Base-by-base conservation (phyloP, 108 stramenopile genomes). In the Licmophora abbreviata region DNA sequence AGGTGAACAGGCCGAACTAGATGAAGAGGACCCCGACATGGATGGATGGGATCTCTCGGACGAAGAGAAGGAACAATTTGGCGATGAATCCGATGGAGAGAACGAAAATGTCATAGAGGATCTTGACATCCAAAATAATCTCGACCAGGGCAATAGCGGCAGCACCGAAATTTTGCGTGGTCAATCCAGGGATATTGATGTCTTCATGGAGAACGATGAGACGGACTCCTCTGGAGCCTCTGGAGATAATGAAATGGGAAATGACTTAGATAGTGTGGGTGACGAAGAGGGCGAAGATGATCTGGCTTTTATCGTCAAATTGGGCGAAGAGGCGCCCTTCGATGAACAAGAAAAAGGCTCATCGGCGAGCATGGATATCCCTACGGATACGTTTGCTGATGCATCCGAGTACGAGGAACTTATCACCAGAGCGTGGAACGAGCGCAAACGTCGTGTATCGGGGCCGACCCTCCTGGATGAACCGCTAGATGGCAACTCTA, bases 11-110 rank as follows among this genome's bases (percentile, higher is more conserved):
- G 86, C 59, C 3, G 83, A 88, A 46, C 63, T 74, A 34, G 94
- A 94, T 32, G 93, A 93, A 40, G 95, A 93, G 58, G 92, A 89
- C 61, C 85, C 83, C n/a, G 92, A 95, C 56, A 85, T 84, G 77
- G 91, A 81, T 21, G 92, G 61, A 37, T 93, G 91, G 92, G 77
- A 68, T 56, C 86, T 90, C 54, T 61, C 81, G 48, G 76, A 75
- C 27, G 63, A 52, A 21, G 76, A 76, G 31, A 72, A 74, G 17
- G 81, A 71, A 23, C 71, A 79, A 12, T 57, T 49, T 29, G 65
- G 51, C 14, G 45, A 56, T 7, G 69, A 65, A 15, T 61, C 44
- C 2, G 73, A 48, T 20, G 61, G 40, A 8, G 68, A 59, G 22
- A 70, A 23, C 11, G 29, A 10, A 1, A 30, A 44, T 8, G 29